These are phyloP conservation scores for Populus nigra DNA, from an alignment of 345 rosid genomes.

Conservation along the genomic window DNA sequence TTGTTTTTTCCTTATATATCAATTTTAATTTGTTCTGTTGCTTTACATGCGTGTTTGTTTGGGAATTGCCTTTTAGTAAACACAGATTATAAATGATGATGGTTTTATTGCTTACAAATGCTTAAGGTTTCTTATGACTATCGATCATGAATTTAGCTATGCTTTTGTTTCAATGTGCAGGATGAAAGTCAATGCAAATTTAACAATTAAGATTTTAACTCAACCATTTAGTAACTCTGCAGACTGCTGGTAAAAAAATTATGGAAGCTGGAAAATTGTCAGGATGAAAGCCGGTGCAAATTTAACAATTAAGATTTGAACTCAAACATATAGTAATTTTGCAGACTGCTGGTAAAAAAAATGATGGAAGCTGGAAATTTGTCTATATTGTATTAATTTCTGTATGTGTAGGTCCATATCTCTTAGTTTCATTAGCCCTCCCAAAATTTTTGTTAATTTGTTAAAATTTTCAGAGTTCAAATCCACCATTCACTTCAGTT, in stretches of 20 bases:
- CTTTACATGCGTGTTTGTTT: neutral
- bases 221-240: neutral
- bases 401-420: neutral
- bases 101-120: neutral
- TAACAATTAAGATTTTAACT: neutral
- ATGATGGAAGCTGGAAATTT: no score
- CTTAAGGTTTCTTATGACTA: neutral
- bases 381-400: neutral
- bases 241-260: neutral
- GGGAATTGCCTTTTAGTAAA: neutral
- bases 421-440: slow-evolving; percentile 11
- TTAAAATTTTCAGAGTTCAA: slow-evolving; percentile 76
- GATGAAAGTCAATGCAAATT: neutral
- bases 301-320: no score
- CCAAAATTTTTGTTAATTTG: slow-evolving; percentile 23
- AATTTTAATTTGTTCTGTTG: neutral
- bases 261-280: neutral
- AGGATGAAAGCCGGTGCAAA: no score
- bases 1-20: neutral
- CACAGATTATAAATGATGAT: neutral
- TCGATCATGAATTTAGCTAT: neutral
- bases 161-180: neutral
- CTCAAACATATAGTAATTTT: no score
- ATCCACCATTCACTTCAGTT: slow-evolving; percentile 96
- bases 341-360: no score